Percentiles rank a stretch among this genome's conserved stretches.
phyloP scores from a whole-genome alignment of 163 green algal species.

The Chlamydomonas reinhardtii region DNA sequence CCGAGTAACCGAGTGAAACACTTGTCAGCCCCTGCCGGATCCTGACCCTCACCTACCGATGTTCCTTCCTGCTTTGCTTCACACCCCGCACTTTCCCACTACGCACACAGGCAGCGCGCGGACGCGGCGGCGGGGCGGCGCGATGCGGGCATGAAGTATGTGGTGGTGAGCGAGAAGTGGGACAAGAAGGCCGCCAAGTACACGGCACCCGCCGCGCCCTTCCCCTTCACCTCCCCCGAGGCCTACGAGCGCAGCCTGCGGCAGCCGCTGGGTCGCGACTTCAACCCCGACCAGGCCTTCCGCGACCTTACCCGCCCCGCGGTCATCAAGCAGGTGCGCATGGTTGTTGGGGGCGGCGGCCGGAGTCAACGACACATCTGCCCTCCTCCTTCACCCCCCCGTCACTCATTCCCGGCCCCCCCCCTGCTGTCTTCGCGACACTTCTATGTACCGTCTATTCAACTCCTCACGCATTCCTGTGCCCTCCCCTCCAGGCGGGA shows the following conservation, averaged over 20 bases:
- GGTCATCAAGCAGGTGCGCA: conserved; percentile 78
- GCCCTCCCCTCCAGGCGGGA: conserved; percentile 53
- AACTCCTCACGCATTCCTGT: too few relatives aligned
- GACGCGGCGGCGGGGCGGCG: conserved; percentile 71
- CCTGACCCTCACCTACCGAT: too few relatives aligned
- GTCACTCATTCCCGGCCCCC: too few relatives aligned
- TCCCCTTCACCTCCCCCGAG: conserved; percentile 85
- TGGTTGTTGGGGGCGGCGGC: too few relatives aligned
- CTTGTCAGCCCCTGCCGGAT: too few relatives aligned
- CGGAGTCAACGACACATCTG: too few relatives aligned
- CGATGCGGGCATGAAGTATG: conserved; percentile 86
- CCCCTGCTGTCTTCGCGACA: too few relatives aligned
- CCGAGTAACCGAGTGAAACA: too few relatives aligned
- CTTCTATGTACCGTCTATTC: not conserved
- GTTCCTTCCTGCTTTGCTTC: too few relatives aligned
- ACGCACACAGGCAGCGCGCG: conserved; percentile 18
- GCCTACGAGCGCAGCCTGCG: conserved; percentile 90
- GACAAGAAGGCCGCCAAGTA: conserved; percentile 86
- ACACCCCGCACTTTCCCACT: too few relatives aligned
- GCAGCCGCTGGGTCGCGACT: conserved; percentile 86
- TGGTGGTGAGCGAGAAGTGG: conserved; percentile 88
- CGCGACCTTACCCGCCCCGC: conserved; percentile 89
- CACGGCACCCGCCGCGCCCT: conserved; percentile 77
- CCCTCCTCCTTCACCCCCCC: not conserved
- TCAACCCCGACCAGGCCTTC: conserved; percentile 93